Evolutionary conservation across 768 basidiomycete species (phyloP).

Genomic region (Lactifluus pinguis): DNA sequence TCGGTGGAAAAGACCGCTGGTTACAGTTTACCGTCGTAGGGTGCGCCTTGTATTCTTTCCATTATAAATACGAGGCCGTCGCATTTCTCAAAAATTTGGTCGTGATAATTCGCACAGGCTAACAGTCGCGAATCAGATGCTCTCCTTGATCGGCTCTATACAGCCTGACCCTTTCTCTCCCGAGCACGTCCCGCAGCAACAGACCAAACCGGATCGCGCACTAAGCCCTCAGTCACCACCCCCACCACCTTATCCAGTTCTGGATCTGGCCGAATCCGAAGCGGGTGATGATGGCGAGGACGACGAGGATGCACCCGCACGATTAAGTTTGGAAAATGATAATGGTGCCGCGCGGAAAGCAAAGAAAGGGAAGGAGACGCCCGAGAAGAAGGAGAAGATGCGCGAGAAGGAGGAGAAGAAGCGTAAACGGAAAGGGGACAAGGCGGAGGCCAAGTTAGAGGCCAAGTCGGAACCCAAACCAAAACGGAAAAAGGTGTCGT

Average conservation of each 20-base stretch:
- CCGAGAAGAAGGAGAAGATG: constrained; percentile 17
- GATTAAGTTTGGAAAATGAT: constrained; percentile 25
- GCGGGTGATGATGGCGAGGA: constrained; percentile 24
- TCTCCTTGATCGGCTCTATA: constrained; percentile 79
- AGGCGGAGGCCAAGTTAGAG: constrained; percentile 12
- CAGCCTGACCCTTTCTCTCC: constrained; percentile 68
- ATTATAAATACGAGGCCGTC: background rate
- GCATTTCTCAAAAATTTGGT: background rate
- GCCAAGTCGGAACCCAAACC: constrained; percentile 21
- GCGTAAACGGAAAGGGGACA: constrained; percentile 21
- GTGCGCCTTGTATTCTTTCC: constrained; percentile 34
- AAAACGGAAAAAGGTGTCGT: constrained; percentile 25
- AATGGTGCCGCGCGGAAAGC: constrained; percentile 21
- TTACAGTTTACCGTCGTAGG: constrained; percentile 85
- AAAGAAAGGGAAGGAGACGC: constrained; percentile 18
- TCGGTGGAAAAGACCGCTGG: constrained; percentile 61
- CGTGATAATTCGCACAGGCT: constrained; percentile 37
- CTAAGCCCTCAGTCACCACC: constrained; percentile 15
- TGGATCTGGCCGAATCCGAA: constrained; percentile 10
- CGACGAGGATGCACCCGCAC: constrained; percentile 26
- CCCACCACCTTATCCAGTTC: constrained; percentile 1
- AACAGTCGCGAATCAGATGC: constrained; percentile 88
- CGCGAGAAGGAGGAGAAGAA: constrained; percentile 21
- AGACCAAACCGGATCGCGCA: constrained; percentile 22
- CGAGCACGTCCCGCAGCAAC: constrained; percentile 34